Base-by-base conservation (phyloP, 495 filamentous ascomycete species). In the Aspergillus taichungensis region DNA sequence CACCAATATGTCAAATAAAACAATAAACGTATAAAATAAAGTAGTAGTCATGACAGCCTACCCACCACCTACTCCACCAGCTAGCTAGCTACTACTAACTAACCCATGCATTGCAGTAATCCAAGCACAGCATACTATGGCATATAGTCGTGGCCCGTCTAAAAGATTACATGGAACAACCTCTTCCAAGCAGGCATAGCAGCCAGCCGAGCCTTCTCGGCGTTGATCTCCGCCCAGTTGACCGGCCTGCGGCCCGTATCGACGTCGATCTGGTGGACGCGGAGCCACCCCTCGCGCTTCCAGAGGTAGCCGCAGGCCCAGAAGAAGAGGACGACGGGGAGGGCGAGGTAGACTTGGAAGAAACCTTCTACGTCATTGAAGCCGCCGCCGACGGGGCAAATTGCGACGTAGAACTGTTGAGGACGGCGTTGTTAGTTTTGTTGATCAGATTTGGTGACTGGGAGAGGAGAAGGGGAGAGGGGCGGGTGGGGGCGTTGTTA, bases 331-430 rank as follows among this genome's bases (percentile, higher is more conserved):
- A 40, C 42, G 10, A 85, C 63, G 44, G 83, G 72, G 33, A 84
- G 60, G 2, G 81, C 79, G 7, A 85, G 79, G 53, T 82, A 85
- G 29, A 57, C 53, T 49, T 77, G 51, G 67, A 87, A 87, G 71
- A 84, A 85, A 12, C 42, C 57, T 50, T 78, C 54, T 1, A 68
- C 76, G 39, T 68, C 61, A 45, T 64, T 69, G 33, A 46, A 29
- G 9, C 50, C 50, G 11, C 50, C 50, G 14, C 50, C 50, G 11
- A 46, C 40, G 11, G 76, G 52, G 14, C 57, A 63, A 12, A 74
- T 50, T 3, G 71, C 58, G 10, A 62, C 54, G 42, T 73, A 75
- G 53, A 75, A 75, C 60, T 78, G 34, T 13, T 2, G 13, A 67
- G 6, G 37, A 4, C 4, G n/a, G n/a, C n/a, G n/a, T 24, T 4